Conservation (phyloP, 441 rosid genomes). For the Omphalea diandra region DNA sequence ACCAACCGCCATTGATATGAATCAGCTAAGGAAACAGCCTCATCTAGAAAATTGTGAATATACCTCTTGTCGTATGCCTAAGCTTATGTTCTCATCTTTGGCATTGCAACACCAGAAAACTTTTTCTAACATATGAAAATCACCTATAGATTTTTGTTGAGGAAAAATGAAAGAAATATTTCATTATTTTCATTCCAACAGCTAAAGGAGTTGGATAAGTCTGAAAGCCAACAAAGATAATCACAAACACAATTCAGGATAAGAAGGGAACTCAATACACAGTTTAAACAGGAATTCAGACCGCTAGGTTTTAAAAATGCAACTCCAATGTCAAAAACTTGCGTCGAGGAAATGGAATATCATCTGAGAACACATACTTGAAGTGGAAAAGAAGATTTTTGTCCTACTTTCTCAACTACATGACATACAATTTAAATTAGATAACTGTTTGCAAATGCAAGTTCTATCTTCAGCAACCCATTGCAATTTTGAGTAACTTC, state of each 20-base stretch:
- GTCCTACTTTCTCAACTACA: slow-evolving; percentile 3
- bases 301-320: not conserved
- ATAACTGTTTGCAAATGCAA: not conserved
- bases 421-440: not conserved
- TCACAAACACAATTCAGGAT: not conserved
- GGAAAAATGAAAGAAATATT: too few species aligned
- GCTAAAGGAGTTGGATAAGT: not conserved
- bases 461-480: not conserved
- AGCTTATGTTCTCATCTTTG: not conserved
- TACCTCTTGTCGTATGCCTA: too few species aligned
- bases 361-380: not conserved
- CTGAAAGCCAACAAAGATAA: not conserved
- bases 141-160: too few species aligned
- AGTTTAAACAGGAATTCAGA: not conserved
- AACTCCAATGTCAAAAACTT: not conserved
- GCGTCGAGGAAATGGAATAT: too few species aligned
- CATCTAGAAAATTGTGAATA: not conserved
- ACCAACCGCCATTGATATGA: too few species aligned
- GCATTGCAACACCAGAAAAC: too few species aligned
- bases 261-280: not conserved
- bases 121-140: too few species aligned
- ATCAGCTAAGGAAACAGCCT: not conserved
- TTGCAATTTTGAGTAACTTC: not conserved
- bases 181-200: not conserved
- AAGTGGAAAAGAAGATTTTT: not conserved